A percentile compares a stretch with the other conserved stretches of the same genome.
These are phyloP conservation scores for Plenodomus tracheiphilus DNA, from an alignment of 2,329 filamentous ascomycete genomes.

Conservation along the genomic window DNA sequence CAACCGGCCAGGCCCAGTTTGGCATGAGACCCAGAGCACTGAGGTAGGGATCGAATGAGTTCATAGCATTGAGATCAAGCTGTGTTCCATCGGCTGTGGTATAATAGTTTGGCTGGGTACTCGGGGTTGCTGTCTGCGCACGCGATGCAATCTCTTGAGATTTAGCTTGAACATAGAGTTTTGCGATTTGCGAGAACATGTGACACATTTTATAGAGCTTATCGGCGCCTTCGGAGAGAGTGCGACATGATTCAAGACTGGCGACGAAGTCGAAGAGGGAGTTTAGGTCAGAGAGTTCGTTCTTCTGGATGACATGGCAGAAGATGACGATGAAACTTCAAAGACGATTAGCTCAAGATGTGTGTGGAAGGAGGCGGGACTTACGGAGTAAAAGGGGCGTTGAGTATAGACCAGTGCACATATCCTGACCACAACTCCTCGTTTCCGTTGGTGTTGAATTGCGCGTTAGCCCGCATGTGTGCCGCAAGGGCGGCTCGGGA, in stretches of 20 bases:
- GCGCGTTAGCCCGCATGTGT: slow-evolving; percentile 31
- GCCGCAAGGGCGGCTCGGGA: slow-evolving; percentile 36
- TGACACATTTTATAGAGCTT: slow-evolving; percentile 66
- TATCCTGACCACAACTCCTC: slow-evolving; percentile 42
- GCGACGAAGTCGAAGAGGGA: slow-evolving; percentile 60
- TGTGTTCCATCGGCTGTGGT: slow-evolving; percentile 13
- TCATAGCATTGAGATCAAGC: slow-evolving; percentile 31
- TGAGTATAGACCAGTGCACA: slow-evolving; percentile 31
- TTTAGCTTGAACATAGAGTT: slow-evolving; percentile 65
- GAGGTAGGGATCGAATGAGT: slow-evolving; percentile 65
- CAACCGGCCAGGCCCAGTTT: slow-evolving; percentile 30
- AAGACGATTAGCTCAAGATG: not conserved
- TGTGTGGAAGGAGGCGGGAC: not conserved
- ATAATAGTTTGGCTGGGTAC: slow-evolving; percentile 14
- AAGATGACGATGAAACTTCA: slow-evolving; percentile 53
- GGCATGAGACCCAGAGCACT: slow-evolving; percentile 65
- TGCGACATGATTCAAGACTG: slow-evolving; percentile 57
- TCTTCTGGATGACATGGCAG: slow-evolving; percentile 57
- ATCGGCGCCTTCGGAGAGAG: slow-evolving; percentile 61
- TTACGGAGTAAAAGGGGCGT: slow-evolving; percentile 53
- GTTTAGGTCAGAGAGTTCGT: slow-evolving; percentile 56
- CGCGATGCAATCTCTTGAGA: slow-evolving; percentile 41
- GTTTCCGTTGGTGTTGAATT: slow-evolving; percentile 37
- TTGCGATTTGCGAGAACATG: slow-evolving; percentile 64
- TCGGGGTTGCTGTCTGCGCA: slow-evolving; percentile 4